Evolutionary conservation across 306 rosid species (phyloP).

Genomic region (Lathyrus sativus): DNA sequence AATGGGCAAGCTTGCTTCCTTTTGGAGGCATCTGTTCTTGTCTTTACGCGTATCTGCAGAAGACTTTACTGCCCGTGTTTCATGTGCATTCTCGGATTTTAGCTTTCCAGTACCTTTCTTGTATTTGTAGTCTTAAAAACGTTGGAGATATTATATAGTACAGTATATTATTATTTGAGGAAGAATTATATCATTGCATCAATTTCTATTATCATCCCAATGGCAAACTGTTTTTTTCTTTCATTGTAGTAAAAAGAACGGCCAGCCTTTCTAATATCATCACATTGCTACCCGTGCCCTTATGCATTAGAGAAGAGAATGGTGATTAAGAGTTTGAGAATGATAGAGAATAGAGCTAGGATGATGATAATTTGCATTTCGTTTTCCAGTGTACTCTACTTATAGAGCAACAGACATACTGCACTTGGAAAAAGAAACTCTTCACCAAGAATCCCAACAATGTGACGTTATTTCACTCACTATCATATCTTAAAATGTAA

Average conservation of each 20-base stretch:
- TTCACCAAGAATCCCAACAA: too few relatives aligned
- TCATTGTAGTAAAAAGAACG: not conserved
- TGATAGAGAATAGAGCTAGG: too few relatives aligned
- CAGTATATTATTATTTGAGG: conserved; percentile 16
- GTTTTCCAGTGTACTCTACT: too few relatives aligned
- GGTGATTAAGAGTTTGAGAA: too few relatives aligned
- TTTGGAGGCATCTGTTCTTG: conserved; percentile 34
- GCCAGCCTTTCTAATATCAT: not conserved
- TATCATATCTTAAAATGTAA: too few relatives aligned
- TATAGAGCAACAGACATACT: too few relatives aligned
- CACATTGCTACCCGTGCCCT: too few relatives aligned
- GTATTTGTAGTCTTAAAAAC: conserved; percentile 22
- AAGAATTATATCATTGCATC: conserved; percentile 17
- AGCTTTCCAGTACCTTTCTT: conserved; percentile 21
- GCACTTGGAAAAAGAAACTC: too few relatives aligned
- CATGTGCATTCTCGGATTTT: conserved; percentile 36
- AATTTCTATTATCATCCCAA: conserved; percentile 11
- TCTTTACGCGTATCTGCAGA: conserved; percentile 25
- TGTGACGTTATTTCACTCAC: too few relatives aligned
- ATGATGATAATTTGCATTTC: too few relatives aligned
- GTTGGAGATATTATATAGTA: conserved; percentile 22
- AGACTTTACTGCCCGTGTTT: conserved; percentile 29
- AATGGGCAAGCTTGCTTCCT: conserved; percentile 36
- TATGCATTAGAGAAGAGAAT: too few relatives aligned
- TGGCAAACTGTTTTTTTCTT: not conserved